Base-by-base conservation (phyloP, 192 early-diverging fungal genomes). In the Coemansia sp. region DNA sequence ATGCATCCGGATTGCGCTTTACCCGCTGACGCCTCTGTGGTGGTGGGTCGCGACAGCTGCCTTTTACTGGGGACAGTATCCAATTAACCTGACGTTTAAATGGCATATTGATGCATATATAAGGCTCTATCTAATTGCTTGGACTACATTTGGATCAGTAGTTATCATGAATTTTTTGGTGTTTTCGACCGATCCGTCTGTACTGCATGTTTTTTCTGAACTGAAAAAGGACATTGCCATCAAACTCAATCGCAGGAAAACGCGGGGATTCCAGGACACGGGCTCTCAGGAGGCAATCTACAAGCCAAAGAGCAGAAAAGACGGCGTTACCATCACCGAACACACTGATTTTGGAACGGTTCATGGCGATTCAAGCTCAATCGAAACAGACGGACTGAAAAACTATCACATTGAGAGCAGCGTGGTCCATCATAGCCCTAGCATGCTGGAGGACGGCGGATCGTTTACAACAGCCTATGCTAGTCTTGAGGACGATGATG, bases 1-100 rank as follows among this genome's bases (percentile, higher is more conserved):
- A 13, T 65, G 64, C 23, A 75, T 75, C 16, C 67, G 74, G n/a
- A 75, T 75, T 46, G 74, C 74, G 3, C 53, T 70, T 4, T 75
- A 75, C 54, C 68, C 74, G 1, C 39, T 70, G 42, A 63, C 61
- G 8, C 74, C 68, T 27, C 1, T 76, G 0, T 19, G 47, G 18
- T 71, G 68, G 64, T 71, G 63, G 68, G 48, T 67, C 0, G 23
- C 65, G 10, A 24, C 55, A n/a, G 24, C 57, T 11, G 28, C 24
- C 4, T 75, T 62, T 57, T 70, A 67, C 35, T 22, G 23, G 3
- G 23, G 59, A 7, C 74, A 76, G 24, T 76, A 71, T 42, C 51
- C 30, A 7, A 27, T 60, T 6, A 63, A 67, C 1, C 30, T 75
- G 50, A 75, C 73, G 11, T 60, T 56, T 47, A 25, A 58, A 47